Conservation (phyloP, 106 monocot genomes). For the Acorus calamus region DNA sequence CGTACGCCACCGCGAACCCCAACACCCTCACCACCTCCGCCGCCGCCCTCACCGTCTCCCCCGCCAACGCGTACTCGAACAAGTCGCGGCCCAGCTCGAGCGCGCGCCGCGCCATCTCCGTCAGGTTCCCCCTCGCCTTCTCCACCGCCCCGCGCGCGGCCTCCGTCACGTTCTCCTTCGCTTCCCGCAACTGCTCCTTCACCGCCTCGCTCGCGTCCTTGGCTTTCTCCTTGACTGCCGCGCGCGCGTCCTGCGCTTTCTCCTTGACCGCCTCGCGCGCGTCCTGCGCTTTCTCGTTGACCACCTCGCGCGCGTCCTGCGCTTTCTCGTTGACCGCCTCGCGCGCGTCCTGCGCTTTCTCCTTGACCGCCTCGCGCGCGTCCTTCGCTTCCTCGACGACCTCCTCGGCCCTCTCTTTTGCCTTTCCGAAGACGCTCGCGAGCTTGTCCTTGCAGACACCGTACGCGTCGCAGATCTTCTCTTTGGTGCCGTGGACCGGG, state of each 20-base stretch:
- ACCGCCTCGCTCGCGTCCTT: neutral
- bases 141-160: neutral
- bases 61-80: slow-evolving; percentile 12
- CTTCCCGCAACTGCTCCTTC: slow-evolving; percentile 11
- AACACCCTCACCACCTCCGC: slow-evolving; percentile 37
- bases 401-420: slow-evolving; percentile 18
- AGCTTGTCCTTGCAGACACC: slow-evolving; percentile 39
- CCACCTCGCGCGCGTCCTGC: too few relatives aligned
- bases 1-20: slow-evolving; percentile 53
- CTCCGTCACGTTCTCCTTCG: slow-evolving; percentile 3
- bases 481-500: slow-evolving; percentile 11
- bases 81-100: slow-evolving; percentile 27
- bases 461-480: slow-evolving; percentile 39
- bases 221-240: neutral
- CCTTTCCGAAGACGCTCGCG: slow-evolving; percentile 13
- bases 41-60: slow-evolving; percentile 6
- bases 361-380: slow-evolving; percentile 1
- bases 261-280: neutral
- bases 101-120: slow-evolving; percentile 30
- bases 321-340: neutral
- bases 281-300: too few relatives aligned
- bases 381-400: neutral
- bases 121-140: slow-evolving; percentile 15
- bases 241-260: neutral
- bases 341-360: too few relatives aligned